Evolutionary conservation across 768 basidiomycete species (phyloP).

Genomic region (Rhizopogon vinicolor): DNA sequence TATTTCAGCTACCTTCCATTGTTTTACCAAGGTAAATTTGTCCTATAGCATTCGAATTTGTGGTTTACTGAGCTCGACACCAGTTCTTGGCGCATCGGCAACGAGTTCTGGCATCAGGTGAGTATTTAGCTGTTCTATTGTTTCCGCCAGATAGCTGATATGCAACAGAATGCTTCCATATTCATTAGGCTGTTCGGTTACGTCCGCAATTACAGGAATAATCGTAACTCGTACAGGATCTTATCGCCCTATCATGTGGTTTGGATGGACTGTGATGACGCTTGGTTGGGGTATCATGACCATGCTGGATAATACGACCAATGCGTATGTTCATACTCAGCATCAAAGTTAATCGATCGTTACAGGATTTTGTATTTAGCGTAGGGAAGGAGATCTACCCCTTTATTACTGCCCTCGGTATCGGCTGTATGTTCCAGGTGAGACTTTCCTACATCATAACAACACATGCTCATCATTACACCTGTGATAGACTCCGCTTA

Average conservation of each 20-base stretch:
- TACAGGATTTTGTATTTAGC: slow-evolving; percentile 12
- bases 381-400: slow-evolving; percentile 27
- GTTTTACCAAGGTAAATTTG: slow-evolving; percentile 31
- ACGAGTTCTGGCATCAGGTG: slow-evolving; percentile 28
- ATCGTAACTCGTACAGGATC: slow-evolving; percentile 20
- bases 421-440: slow-evolving; percentile 32
- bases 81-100: slow-evolving; percentile 32
- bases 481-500: slow-evolving; percentile 21
- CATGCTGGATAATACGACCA: slow-evolving; percentile 29
- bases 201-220: slow-evolving; percentile 19
- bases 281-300: slow-evolving; percentile 33
- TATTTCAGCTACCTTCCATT: slow-evolving; percentile 31
- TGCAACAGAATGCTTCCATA: slow-evolving; percentile 31
- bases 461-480: background rate
- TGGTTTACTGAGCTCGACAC: background rate
- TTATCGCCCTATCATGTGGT: slow-evolving; percentile 30
- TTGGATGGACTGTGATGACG: slow-evolving; percentile 21
- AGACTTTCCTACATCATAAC: background rate
- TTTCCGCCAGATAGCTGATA: background rate
- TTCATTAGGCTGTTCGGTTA: slow-evolving; percentile 20
- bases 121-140: background rate
- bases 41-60: background rate
- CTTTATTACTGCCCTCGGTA: slow-evolving; percentile 27
- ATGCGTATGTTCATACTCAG: slow-evolving; percentile 14
- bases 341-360: background rate